Conservation (phyloP, 1,284 basidiomycete species). For the Cystobasidiaceae sp. region DNA sequence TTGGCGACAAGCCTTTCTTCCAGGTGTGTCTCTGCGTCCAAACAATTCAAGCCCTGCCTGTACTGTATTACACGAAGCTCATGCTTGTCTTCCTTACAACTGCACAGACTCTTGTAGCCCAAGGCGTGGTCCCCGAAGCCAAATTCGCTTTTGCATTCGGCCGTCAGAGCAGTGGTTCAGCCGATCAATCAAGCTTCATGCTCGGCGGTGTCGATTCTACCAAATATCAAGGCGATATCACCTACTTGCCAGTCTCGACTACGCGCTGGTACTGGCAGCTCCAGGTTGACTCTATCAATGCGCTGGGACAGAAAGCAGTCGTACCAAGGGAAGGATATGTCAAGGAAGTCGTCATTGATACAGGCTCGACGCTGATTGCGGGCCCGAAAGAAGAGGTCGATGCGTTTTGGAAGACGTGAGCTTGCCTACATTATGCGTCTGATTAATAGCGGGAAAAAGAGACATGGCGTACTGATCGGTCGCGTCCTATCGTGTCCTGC, state of each 20-base stretch:
- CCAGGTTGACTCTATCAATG: constrained; percentile 43
- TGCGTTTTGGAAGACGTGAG: constrained; percentile 31
- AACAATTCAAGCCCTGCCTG: too few relatives aligned
- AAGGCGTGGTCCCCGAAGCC: not conserved
- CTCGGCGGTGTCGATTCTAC: constrained; percentile 49
- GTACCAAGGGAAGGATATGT: constrained; percentile 69
- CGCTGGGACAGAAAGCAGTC: constrained; percentile 37
- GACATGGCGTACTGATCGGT: not conserved
- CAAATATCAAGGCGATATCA: constrained; percentile 75
- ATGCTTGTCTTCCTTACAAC: not conserved
- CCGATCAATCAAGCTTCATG: constrained; percentile 12
- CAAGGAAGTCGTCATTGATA: constrained; percentile 76
- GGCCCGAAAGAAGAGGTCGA: constrained; percentile 66
- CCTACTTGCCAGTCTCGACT: constrained; percentile 77
- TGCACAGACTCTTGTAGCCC: constrained; percentile 5
- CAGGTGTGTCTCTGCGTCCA: not conserved
- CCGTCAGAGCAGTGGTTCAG: not conserved
- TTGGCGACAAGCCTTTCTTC: constrained; percentile 18
- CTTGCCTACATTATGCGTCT: not conserved
- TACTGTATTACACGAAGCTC: not conserved
- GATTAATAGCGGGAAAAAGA: not conserved
- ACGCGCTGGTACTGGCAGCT: constrained; percentile 89
- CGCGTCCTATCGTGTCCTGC: not conserved
- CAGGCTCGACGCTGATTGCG: constrained; percentile 83
- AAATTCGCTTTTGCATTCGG: constrained; percentile 17